These are phyloP conservation scores for Danielia oregonensis DNA, from an alignment of 805 yeast genomes.

Conservation along the genomic window DNA sequence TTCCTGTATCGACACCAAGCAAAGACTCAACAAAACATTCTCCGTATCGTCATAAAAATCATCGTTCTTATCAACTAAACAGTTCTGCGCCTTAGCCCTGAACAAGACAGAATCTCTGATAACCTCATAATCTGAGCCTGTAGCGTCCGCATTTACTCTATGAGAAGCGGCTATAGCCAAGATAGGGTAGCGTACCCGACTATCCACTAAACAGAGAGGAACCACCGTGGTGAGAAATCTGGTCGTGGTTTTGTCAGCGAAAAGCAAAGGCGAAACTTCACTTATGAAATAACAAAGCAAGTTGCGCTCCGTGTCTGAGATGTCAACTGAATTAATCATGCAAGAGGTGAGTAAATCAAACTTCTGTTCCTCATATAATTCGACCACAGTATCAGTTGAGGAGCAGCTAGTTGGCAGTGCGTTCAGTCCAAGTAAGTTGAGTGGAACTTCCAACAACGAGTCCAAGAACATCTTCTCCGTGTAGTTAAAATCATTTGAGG, in stretches of 20 bases:
- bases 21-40: slow-evolving; percentile 15
- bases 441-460: slow-evolving; percentile 6
- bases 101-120: slow-evolving; percentile 7
- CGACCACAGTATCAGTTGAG: slow-evolving; percentile 4
- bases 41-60: slow-evolving; percentile 13
- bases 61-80: slow-evolving; percentile 6
- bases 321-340: slow-evolving; percentile 2
- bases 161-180: slow-evolving; percentile 25
- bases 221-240: slow-evolving; percentile 19
- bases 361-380: slow-evolving; percentile 11
- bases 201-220: slow-evolving; percentile 17
- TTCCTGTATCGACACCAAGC: slow-evolving; percentile 21
- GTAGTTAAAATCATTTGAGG: slow-evolving; percentile 5
- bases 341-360: slow-evolving; percentile 6
- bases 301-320: slow-evolving; percentile 10
- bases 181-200: slow-evolving; percentile 19
- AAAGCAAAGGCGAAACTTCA: slow-evolving; percentile 20
- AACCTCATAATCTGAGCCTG: slow-evolving; percentile 1
- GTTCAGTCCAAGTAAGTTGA: too few species aligned
- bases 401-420: neutral
- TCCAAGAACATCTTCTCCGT: slow-evolving; percentile 19
- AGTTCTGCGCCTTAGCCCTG: slow-evolving; percentile 13
- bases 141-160: slow-evolving; percentile 9
- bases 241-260: slow-evolving; percentile 21
- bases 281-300: slow-evolving; percentile 18